Percentiles rank a stretch among this genome's conserved stretches.
These are phyloP conservation scores for Aspergillus cristatus DNA, from an alignment of 495 filamentous ascomycete genomes.

Conservation along the genomic window DNA sequence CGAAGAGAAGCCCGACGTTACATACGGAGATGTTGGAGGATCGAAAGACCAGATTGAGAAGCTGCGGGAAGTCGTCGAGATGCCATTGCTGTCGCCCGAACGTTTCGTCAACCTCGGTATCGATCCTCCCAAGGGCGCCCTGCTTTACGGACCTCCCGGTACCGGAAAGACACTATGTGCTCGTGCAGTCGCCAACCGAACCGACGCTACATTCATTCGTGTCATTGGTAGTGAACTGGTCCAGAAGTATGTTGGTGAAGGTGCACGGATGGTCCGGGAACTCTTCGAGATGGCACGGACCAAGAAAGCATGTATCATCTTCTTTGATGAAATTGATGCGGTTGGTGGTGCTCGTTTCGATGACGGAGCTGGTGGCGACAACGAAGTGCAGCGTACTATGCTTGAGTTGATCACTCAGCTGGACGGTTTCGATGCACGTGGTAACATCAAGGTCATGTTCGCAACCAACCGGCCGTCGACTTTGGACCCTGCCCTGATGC, in stretches of 20 bases:
- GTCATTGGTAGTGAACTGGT: slow-evolving; percentile 96
- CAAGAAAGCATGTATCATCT: slow-evolving; percentile 99
- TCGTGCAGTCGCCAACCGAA: slow-evolving; percentile 92
- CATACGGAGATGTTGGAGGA: slow-evolving; percentile 95
- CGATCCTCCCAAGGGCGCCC: slow-evolving; percentile 93
- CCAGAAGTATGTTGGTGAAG: slow-evolving; percentile 98
- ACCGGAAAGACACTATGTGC: slow-evolving; percentile 98
- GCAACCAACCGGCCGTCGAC: slow-evolving; percentile 96
- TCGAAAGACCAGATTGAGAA: slow-evolving; percentile 99
- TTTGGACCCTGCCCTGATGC: slow-evolving; percentile 91
- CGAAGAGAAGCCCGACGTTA: slow-evolving; percentile 98
- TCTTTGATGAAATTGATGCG: slow-evolving; percentile 99
- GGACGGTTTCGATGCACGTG: slow-evolving; percentile 92
- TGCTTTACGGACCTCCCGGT: slow-evolving; percentile 93
- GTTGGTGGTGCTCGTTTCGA: slow-evolving; percentile 98
- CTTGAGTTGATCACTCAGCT: slow-evolving; percentile 96
- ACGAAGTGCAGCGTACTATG: slow-evolving; percentile 99
- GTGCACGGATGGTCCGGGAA: slow-evolving; percentile 95
- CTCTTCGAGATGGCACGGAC: slow-evolving; percentile 99
- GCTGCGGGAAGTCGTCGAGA: slow-evolving; percentile 95
- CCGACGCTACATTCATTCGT: slow-evolving; percentile 96
- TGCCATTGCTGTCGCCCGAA: slow-evolving; percentile 92
- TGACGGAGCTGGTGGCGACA: slow-evolving; percentile 94
- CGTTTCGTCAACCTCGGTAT: slow-evolving; percentile 96
- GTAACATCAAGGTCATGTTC: slow-evolving; percentile 99